phyloP scores from a whole-genome alignment of 192 early-diverging fungal genomes.

The Rhizophagus prolifer region DNA sequence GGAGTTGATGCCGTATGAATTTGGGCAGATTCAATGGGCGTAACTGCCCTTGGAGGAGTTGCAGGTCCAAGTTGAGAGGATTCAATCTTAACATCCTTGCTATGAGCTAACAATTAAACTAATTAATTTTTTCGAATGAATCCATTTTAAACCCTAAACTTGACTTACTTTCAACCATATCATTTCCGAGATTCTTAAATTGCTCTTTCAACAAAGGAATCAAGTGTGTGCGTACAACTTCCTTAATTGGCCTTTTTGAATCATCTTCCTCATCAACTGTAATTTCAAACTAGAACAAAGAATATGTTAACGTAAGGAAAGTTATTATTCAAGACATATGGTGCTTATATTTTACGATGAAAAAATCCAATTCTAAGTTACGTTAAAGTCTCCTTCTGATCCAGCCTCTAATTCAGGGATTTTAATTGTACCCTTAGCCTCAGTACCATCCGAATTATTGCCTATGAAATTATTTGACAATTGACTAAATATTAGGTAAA shows the following conservation, averaged over 20 bases:
- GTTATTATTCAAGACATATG: background rate
- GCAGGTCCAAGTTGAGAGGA: slow-evolving; percentile 39
- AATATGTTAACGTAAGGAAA: background rate
- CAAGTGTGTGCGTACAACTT: slow-evolving; percentile 69
- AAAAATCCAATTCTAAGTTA: slow-evolving; percentile 34
- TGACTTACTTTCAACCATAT: slow-evolving; percentile 63
- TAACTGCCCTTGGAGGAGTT: slow-evolving; percentile 35
- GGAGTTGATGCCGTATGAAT: slow-evolving; percentile 29
- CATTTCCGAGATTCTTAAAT: slow-evolving; percentile 64
- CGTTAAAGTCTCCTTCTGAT: slow-evolving; percentile 75
- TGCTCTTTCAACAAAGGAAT: slow-evolving; percentile 59
- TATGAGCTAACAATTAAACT: slow-evolving; percentile 52
- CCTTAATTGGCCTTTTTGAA: slow-evolving; percentile 59
- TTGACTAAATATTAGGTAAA: background rate
- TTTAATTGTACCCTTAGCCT: slow-evolving; percentile 71
- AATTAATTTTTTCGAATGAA: background rate
- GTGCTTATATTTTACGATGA: background rate
- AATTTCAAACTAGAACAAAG: slow-evolving; percentile 63
- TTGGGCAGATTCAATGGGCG: slow-evolving; percentile 9
- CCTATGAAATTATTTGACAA: slow-evolving; percentile 35
- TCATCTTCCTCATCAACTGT: slow-evolving; percentile 51
- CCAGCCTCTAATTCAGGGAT: slow-evolving; percentile 94
- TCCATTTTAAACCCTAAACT: background rate
- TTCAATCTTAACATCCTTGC: slow-evolving; percentile 81
- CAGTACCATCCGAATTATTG: slow-evolving; percentile 54